phyloP scores from a whole-genome alignment of 2,329 filamentous ascomycete genomes.

The Scedosporium dehoogii region DNA sequence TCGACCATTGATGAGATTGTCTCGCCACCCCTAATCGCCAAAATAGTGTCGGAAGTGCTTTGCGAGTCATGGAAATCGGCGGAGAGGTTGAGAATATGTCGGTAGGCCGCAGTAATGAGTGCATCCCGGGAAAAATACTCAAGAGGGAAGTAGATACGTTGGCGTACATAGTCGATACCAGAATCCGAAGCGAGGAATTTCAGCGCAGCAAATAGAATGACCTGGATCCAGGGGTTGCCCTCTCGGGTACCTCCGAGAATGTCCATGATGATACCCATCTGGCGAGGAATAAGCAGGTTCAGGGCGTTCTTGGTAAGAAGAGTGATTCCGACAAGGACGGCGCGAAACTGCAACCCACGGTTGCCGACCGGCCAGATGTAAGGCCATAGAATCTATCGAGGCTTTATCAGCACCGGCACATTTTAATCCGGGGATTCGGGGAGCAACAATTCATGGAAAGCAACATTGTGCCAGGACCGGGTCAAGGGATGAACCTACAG shows the following conservation, averaged over 20 bases:
- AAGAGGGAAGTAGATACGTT: slow-evolving; percentile 48
- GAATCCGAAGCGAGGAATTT: slow-evolving; percentile 44
- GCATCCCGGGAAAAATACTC: slow-evolving; percentile 46
- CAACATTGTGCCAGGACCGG: not conserved
- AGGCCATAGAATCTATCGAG: slow-evolving; percentile 56
- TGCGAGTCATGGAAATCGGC: slow-evolving; percentile 53
- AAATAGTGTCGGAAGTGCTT: slow-evolving; percentile 47
- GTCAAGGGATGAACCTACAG: slow-evolving; percentile 25
- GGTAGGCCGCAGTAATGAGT: slow-evolving; percentile 44
- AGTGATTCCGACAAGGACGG: slow-evolving; percentile 56
- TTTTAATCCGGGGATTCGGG: not conserved
- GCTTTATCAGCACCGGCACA: not conserved
- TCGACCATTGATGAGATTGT: slow-evolving; percentile 47
- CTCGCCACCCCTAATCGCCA: slow-evolving; percentile 44
- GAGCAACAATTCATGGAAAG: not conserved
- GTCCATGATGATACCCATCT: slow-evolving; percentile 71
- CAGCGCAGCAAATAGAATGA: slow-evolving; percentile 39
- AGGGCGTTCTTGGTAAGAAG: slow-evolving; percentile 62
- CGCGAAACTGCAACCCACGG: slow-evolving; percentile 55
- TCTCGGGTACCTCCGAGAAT: slow-evolving; percentile 43
- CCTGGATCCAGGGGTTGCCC: slow-evolving; percentile 40
- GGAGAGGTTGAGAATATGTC: slow-evolving; percentile 50
- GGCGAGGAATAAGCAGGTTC: slow-evolving; percentile 69
- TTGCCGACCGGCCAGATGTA: slow-evolving; percentile 69
- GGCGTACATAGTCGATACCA: slow-evolving; percentile 41